These are phyloP conservation scores for Eucalyptus pauciflora DNA, from an alignment of 345 rosid genomes.

Conservation along the genomic window DNA sequence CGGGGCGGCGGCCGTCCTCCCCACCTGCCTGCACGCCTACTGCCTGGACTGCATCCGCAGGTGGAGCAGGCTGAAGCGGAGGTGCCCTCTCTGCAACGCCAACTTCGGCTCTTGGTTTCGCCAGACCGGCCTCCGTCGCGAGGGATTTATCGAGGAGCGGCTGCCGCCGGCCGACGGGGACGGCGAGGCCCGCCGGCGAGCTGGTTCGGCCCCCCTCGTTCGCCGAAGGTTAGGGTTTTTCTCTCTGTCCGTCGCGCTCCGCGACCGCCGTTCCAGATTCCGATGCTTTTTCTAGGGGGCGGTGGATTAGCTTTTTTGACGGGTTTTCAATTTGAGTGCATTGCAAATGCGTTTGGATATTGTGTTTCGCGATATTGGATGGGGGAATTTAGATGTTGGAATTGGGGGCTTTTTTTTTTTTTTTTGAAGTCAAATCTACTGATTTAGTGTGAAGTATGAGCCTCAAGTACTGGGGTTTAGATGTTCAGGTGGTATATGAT, in stretches of 20 bases:
- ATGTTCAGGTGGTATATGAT: not conserved
- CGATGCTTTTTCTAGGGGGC: not conserved
- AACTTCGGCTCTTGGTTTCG: slow-evolving; percentile 46
- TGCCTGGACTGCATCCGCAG: slow-evolving; percentile 38
- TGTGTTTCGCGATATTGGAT: not conserved
- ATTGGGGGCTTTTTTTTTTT: not conserved
- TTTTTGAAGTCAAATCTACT: not conserved
- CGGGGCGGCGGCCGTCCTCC: slow-evolving; percentile 35
- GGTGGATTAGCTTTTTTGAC: not conserved
- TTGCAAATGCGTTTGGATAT: not conserved
- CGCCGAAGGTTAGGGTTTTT: slow-evolving; percentile 37
- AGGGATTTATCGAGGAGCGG: slow-evolving; percentile 17
- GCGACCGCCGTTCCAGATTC: not conserved
- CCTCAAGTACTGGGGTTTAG: not conserved
- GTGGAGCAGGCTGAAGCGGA: slow-evolving; percentile 62
- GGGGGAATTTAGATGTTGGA: not conserved
- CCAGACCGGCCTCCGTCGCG: slow-evolving; percentile 14
- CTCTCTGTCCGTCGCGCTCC: not conserved
- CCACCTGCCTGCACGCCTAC: slow-evolving; percentile 48
- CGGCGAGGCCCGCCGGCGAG: not conserved
- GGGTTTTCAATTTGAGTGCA: not conserved
- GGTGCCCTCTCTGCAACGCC: slow-evolving; percentile 68
- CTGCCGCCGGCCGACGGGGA: slow-evolving; percentile 14
- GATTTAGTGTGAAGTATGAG: not conserved
- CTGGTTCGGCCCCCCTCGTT: not conserved